Base-by-base conservation (phyloP, 495 filamentous ascomycete species). In the Astrothelium macrocarpum region DNA sequence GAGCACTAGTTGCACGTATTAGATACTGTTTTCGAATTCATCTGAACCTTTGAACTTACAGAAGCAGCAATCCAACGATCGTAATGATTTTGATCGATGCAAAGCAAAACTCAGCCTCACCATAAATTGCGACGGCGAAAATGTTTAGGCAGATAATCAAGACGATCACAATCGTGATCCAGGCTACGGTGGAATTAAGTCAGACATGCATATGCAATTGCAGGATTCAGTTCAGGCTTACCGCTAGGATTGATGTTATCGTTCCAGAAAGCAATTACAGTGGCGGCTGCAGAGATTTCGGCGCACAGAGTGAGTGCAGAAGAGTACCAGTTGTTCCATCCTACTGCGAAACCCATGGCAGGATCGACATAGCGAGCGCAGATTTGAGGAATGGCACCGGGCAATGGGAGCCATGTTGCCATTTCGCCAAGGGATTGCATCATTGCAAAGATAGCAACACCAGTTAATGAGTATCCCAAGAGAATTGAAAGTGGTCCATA, bases 401-500 rank as follows among this genome's bases (percentile, higher is more conserved):
- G 74, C 25, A 81, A 73, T 0, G 84, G 83, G 16, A 85, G 67
- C 78, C 81, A 86, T 14, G 84, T 77, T 5, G 82, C 84, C 72
- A 87, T 85, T 65, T 88, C 85, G 2, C 85, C 85, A 12, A 87
- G 74, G 1, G 81, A 83, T 39, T 77, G 80, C 69, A 88, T 81
- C 11, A 87, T 82, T 32, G 85, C 67, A 61, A 79, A 87, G 25
- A 86, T 82, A 7, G 86, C 62, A 28, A 85, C 73, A 2, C 85
- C 85, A 61, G 86, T 80, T 53, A 84, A 68, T 3, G 78, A 73
- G 67, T 86, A 86, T 0, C 87, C 87, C 66, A 91, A 87, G 36
- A 91, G 75, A 32, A 89, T 81, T 59, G 87, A 78, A 16, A 78
- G 90, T 32, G 91, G 91, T 20, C 74, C 73, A 32, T 59, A 60